phyloP scores from a whole-genome alignment of 2,329 filamentous ascomycete species.

The Aspergillus unguis region DNA sequence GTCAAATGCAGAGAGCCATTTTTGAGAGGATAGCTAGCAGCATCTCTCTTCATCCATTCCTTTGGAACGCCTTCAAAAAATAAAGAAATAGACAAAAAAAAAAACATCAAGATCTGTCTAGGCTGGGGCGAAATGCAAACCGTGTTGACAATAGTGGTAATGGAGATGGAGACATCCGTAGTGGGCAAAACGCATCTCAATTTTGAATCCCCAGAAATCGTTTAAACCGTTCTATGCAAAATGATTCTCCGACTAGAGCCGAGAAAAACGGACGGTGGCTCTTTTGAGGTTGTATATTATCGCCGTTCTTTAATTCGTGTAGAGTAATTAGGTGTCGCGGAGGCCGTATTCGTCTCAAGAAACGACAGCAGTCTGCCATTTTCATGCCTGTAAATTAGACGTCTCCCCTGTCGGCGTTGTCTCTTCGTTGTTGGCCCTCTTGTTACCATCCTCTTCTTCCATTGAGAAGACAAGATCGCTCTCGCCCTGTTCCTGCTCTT shows the following conservation, averaged over 20 bases:
- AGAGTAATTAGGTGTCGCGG: constrained; percentile 3
- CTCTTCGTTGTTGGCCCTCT: constrained; percentile 36
- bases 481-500: constrained; percentile 47
- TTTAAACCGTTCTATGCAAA: constrained; percentile 24
- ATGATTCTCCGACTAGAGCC: constrained; percentile 9
- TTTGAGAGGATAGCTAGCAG: neutral
- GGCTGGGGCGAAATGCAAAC: constrained; percentile 11
- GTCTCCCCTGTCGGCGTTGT: constrained; percentile 18
- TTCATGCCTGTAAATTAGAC: constrained; percentile 20
- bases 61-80: constrained; percentile 3
- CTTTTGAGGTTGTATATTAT: constrained; percentile 16
- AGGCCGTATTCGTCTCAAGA: constrained; percentile 7
- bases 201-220: constrained; percentile 13
- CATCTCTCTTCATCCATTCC: constrained; percentile 1
- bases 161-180: constrained; percentile 6
- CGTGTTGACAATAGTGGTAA: neutral
- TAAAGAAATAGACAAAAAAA: neutral
- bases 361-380: constrained; percentile 1
- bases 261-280: constrained; percentile 8
- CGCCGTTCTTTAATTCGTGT: constrained; percentile 16
- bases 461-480: constrained; percentile 49
- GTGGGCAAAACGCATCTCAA: neutral
- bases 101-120: constrained; percentile 19
- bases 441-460: constrained; percentile 50
- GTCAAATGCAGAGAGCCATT: constrained; percentile 1